Evolutionary conservation across 805 yeast genomes (phyloP), one percentile per base, ranked within the genome.

Genomic region (Candida tibetensis): DNA sequence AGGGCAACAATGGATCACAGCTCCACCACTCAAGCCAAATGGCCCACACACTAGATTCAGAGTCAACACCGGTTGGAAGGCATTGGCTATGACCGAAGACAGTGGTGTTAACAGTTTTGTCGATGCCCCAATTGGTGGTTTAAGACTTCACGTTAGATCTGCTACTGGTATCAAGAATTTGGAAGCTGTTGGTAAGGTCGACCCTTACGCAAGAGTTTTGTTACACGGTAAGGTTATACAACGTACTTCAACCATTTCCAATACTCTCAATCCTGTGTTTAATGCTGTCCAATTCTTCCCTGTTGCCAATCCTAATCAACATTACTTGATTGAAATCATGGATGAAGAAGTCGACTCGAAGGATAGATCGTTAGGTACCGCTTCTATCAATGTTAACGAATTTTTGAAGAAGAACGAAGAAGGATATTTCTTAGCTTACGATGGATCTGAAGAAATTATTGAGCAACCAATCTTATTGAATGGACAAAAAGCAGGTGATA

Each of bases 141-240:
- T 80, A 18, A 76, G 82, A 63, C 51, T 85, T 27, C 79, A 77
- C 50, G 49, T 85, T 34, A 71, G 79, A 41, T 62, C 68, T 23
- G 83, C 81, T 13, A 55, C 55, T 8, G 74, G 77, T 28, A 60
- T 81, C 48, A 65, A 72, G 48, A 66, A 79, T 48, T 61, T 83
- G 48, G 85, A 82, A 48, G 72, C 80, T 12, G 74, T 83, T 35
- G 91, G 93, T 39, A 77, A 74, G 40, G 79, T 84, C 50, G 90
- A 85, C 59, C 93, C 95, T 4, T 85, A 83, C 50, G 78, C 82
- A 28, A 71, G 76, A 42, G 70, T 84, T 7, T 51, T 76, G 26
- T 58, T 77, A 41, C 79, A 81, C 51, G 84, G 83, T 47, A 76
- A 75, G 53, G 52, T 76, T 28, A 71, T 70, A 43, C 82, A 72